Evolutionary conservation across 768 basidiomycete species (phyloP).

Genomic region (Saitozyma podzolica): DNA sequence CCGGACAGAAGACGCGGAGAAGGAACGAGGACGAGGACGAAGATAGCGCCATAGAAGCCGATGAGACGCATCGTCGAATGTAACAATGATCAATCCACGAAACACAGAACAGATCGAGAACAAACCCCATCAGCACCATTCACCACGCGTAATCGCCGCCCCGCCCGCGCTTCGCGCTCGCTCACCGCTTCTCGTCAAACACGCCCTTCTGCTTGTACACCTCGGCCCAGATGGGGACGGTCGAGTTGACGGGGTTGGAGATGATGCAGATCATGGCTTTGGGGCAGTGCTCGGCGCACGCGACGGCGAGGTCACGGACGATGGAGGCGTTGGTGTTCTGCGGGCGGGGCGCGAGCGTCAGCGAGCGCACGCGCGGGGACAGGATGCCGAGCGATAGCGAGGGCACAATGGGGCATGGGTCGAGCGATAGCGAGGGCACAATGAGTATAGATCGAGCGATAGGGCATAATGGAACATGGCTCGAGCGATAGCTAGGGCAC

Average conservation of each 20-base stretch:
- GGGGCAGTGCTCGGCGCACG: constrained; percentile 77
- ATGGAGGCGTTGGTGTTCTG: constrained; percentile 94
- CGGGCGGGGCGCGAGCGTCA: background rate
- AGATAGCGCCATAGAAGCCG: too few species aligned
- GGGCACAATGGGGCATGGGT: too few species aligned
- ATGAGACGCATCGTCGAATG: too few species aligned
- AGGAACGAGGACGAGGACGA: too few species aligned
- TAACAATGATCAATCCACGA: background rate
- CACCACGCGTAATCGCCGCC: background rate
- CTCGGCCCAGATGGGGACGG: constrained; percentile 94
- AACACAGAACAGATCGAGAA: background rate
- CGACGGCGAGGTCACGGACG: constrained; percentile 86
- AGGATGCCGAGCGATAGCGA: too few species aligned
- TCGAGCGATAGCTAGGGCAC: too few species aligned
- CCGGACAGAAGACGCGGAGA: too few species aligned
- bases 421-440: too few species aligned
- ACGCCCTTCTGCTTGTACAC: constrained; percentile 89
- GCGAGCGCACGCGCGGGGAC: too few species aligned
- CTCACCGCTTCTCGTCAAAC: constrained; percentile 86
- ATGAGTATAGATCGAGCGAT: too few species aligned
- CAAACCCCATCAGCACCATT: background rate
- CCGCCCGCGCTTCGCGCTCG: background rate
- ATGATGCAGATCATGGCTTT: constrained; percentile 94
- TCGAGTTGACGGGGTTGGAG: constrained; percentile 99
- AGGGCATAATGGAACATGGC: too few species aligned